Evolutionary conservation across 2,329 filamentous ascomycete genomes (phyloP).

Genomic region (Pseudocercospora crystallina): DNA sequence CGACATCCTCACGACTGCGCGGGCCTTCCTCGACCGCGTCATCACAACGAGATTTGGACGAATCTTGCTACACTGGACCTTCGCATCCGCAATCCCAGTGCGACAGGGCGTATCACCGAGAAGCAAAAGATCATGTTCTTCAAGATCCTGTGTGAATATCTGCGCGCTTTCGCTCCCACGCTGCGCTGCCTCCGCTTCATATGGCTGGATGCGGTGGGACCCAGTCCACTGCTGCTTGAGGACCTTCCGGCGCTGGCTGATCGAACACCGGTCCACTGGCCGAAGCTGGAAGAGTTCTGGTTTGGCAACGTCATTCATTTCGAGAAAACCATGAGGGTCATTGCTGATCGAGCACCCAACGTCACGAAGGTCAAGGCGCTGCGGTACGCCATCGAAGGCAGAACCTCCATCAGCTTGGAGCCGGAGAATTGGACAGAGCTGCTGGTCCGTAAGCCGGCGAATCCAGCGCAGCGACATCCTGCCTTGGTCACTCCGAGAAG

Average conservation of each 20-base stretch:
- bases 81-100: slow-evolving; percentile 27
- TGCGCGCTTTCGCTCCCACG: slow-evolving; percentile 31
- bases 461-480: background rate
- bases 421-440: too few species aligned
- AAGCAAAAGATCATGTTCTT: slow-evolving; percentile 30
- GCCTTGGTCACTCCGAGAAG: background rate
- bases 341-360: background rate
- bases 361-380: slow-evolving; percentile 1
- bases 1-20: background rate
- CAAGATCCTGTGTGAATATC: slow-evolving; percentile 33
- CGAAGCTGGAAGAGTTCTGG: slow-evolving; percentile 24
- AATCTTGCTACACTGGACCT: slow-evolving; percentile 30
- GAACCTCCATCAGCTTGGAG: background rate
- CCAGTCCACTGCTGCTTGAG: slow-evolving; percentile 31
- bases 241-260: slow-evolving; percentile 17
- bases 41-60: slow-evolving; percentile 25
- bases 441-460: too few species aligned
- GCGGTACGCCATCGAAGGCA: background rate
- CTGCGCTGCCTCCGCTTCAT: slow-evolving; percentile 30
- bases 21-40: background rate
- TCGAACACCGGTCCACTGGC: slow-evolving; percentile 23
- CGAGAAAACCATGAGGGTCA: background rate
- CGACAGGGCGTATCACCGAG: slow-evolving; percentile 16
- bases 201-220: slow-evolving; percentile 33
- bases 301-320: slow-evolving; percentile 24